phyloP scores from a whole-genome alignment of 2,329 filamentous ascomycete species.

The Tothia fuscella region DNA sequence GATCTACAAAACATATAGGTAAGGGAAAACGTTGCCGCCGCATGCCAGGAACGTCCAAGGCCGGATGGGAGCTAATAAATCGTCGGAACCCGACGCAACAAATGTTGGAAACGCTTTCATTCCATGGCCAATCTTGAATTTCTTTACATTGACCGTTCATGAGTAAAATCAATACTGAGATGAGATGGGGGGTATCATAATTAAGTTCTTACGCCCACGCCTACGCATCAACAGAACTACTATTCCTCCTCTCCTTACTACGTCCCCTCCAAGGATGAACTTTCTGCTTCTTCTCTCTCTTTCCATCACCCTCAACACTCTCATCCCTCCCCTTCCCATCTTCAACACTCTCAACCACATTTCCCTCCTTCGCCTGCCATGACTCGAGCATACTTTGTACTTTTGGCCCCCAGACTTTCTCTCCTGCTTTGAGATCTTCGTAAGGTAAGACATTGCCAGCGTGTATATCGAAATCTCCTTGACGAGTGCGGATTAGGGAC shows the following conservation, averaged over 20 bases:
- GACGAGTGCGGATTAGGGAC: conserved; percentile 65
- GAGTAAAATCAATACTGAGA: no score
- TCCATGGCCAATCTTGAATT: no score
- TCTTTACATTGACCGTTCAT: no score
- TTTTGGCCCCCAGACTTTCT: conserved; percentile 71
- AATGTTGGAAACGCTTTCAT: no score
- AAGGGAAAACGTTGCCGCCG: no score
- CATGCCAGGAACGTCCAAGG: no score
- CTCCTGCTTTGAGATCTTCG: conserved; percentile 60
- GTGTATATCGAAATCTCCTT: conserved; percentile 69
- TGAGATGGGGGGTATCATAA: no score
- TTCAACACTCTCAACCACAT: background rate
- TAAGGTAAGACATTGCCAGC: conserved; percentile 68
- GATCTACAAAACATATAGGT: no score
- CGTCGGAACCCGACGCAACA: no score
- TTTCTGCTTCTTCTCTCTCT: conserved; percentile 2
- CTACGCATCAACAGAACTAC: no score
- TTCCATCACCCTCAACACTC: conserved; percentile 6
- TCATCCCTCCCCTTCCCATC: conserved; percentile 32
- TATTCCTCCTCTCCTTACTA: background rate
- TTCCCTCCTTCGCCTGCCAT: conserved; percentile 30
- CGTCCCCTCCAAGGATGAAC: conserved; percentile 2
- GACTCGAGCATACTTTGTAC: conserved; percentile 46
- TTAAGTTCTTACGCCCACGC: no score
- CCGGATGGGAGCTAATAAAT: no score